Evolutionary conservation across 495 filamentous ascomycete species (phyloP), one percentile per base, ranked within the genome.

Genomic region (Pyrenula aspistea): DNA sequence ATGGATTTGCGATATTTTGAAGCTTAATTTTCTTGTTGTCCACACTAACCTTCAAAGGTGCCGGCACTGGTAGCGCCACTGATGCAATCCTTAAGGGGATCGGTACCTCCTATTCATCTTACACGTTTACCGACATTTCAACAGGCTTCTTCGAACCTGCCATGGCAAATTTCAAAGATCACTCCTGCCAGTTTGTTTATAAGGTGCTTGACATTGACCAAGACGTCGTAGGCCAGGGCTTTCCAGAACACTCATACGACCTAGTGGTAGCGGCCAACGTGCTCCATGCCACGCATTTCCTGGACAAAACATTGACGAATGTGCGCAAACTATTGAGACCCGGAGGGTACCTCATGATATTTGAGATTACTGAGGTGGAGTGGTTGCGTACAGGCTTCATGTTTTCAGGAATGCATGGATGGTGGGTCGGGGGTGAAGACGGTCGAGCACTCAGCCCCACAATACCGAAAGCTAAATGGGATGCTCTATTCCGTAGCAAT

Each of bases 121-220:
- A 76, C 55, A 75, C 69, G 19, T 74, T 72, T 62, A 81, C 76
- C 22, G 74, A 81, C 59, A 71, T 74, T 22, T 72, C 63, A 0
- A 49, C 56, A 22, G 71, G 61, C 4, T 77, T 74, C 59, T 79
- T 82, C 55, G 61, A 62, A 1, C 21, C 56, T 8, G 65, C 67
- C 0, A 3, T 15, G 3, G 51, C 67, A 0, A 57, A 55, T 0
- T 67, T 73, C 15, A 55, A 56, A 4, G 49, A 55, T 24, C 60
- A 67, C 49, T 51, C 22, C 0, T 63, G 71, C 25, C 67, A 65
- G 11, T 73, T 83, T 67, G 62, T 59, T 2, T 84, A 72, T 64
- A 70, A 77, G 53, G 58, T 59, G 0, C 57, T 79, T 0, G 67
- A 82, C 63, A 60, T 69, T 11, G 67, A 73, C 25, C 55, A 68